Base-by-base conservation (phyloP, 208 protist species). In the Trypanosoma congolense region DNA sequence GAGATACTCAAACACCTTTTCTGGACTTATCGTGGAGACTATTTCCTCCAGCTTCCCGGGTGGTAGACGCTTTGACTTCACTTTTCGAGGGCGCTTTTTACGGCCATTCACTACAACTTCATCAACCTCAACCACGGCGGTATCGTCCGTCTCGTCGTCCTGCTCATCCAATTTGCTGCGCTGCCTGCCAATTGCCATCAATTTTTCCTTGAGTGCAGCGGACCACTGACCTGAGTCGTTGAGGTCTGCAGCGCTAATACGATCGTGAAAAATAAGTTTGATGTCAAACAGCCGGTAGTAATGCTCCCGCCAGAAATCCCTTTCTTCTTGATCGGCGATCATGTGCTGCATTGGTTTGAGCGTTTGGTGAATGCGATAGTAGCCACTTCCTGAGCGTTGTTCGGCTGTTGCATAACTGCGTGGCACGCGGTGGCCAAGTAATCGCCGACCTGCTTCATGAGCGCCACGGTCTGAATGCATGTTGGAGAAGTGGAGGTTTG, bases 1-100 rank as follows among this genome's bases (percentile, higher is more conserved):
- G 14, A 89, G 62, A 50, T 87, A 86, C 62, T 87, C 80, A 60
- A 82, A 93, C 41, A 90, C 42, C 58, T 87, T 87, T 44, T 88
- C 77, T n/a, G 70, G 73, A 16, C 75, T 68, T 31, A 61, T 49
- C 19, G 35, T 61, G 2, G 61, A 31, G 9, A 68, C 25, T 35
- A 68, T 10, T n/a, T 68, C 53, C 24, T 61, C 64, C 29, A 89
- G 40, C 26, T 22, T 19, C 22, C 49, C 14, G 0, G 35, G 55
- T 18, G n/a, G 28, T 6, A 38, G n/a, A 19, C 35, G 58, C 45
- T 54, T 58, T 21, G 40, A 12, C 30, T 57, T 64, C 6, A 25
- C 16, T 47, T 54, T 75, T 45, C 55, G 53, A 43, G 36, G 55
- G 18, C 55, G 28, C 31, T 8, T 19, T 41, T 64, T 71, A 56